phyloP scores from a whole-genome alignment of 73 alveolate species.

The Paramecium caudatum region DNA sequence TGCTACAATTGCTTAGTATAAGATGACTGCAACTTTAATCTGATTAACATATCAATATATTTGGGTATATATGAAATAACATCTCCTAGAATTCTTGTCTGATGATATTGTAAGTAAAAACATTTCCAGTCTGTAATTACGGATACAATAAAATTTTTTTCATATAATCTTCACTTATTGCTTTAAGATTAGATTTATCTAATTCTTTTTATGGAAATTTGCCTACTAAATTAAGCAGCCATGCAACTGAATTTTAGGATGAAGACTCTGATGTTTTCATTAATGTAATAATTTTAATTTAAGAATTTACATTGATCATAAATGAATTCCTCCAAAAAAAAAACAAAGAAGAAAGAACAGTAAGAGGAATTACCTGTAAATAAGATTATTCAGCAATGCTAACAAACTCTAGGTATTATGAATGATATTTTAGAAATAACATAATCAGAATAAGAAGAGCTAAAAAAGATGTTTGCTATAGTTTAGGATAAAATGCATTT shows the following conservation, averaged over 20 bases:
- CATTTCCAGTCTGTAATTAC: constrained; percentile 1
- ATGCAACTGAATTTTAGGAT: constrained; percentile 7
- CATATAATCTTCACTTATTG: constrained; percentile 50
- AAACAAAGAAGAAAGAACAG: background rate
- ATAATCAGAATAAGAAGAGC: constrained; percentile 11
- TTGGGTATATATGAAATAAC: constrained; percentile 4
- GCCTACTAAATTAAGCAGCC: constrained; percentile 52
- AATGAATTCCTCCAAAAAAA: background rate
- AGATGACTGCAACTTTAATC: background rate
- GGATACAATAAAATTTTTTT: background rate
- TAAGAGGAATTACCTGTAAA: constrained; percentile 24
- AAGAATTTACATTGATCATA: background rate
- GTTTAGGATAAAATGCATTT: constrained; percentile 36
- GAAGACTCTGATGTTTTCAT: constrained; percentile 1
- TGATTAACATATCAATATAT: background rate
- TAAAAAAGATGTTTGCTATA: constrained; percentile 14
- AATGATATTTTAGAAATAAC: background rate
- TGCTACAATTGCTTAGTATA: constrained; percentile 50
- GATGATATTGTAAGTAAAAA: background rate
- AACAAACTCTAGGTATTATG: constrained; percentile 44
- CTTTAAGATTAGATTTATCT: constrained; percentile 13
- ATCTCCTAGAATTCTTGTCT: background rate
- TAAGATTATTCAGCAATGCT: constrained; percentile 9
- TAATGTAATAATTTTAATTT: background rate
- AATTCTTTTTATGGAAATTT: constrained; percentile 38